Conservation (phyloP, 2,329 filamentous ascomycete genomes). For the Colletotrichum horii region DNA sequence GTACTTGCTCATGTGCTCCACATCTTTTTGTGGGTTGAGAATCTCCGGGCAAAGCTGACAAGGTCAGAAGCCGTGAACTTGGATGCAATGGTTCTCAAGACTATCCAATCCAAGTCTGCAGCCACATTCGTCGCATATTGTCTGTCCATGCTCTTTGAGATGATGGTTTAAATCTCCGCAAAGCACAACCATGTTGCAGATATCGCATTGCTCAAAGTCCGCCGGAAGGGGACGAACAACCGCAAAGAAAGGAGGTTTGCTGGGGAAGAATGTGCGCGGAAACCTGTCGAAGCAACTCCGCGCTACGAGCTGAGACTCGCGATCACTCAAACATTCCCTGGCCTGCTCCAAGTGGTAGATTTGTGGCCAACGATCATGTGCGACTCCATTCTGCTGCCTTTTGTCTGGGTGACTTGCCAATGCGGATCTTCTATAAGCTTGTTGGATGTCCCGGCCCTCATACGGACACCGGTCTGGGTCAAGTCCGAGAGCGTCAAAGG, state of each 20-base stretch:
- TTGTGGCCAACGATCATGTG: background rate
- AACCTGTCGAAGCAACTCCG: background rate
- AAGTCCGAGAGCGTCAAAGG: background rate
- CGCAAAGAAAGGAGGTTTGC: background rate
- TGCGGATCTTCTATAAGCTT: background rate
- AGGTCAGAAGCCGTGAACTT: background rate
- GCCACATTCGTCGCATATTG: background rate
- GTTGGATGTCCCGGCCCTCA: background rate
- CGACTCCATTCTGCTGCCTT: accelerated
- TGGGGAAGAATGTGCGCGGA: background rate
- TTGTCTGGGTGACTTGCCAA: background rate
- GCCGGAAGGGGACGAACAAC: background rate
- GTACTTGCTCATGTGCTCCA: background rate
- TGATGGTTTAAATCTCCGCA: background rate
- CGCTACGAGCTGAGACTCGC: background rate
- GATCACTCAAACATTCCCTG: accelerated
- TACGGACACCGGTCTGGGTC: background rate
- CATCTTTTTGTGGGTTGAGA: accelerated
- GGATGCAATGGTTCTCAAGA: background rate
- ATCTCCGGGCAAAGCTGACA: background rate
- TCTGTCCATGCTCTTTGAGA: background rate
- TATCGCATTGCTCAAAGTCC: background rate
- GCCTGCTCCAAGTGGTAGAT: background rate
- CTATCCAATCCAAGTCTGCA: background rate
- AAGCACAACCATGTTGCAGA: background rate